Conservation (phyloP, 2,329 filamentous ascomycete species). For the Neonectria ditissima region DNA sequence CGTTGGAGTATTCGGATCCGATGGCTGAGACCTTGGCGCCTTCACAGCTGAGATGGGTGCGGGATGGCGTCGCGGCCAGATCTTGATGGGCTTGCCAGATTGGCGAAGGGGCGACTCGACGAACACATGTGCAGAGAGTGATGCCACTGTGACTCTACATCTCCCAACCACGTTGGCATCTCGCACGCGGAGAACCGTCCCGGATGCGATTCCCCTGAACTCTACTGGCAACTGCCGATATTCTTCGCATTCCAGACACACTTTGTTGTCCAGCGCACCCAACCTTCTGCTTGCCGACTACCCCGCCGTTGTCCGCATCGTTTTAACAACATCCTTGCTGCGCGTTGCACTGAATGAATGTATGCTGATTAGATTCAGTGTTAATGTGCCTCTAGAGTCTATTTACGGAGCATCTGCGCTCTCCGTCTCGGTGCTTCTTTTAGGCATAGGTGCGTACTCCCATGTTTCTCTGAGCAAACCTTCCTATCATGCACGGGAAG, state of each 20-base stretch:
- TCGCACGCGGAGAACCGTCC: neutral
- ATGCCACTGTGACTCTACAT: too few relatives aligned
- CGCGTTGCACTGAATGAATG: neutral
- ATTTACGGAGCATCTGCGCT: neutral
- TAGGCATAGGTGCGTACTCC: neutral
- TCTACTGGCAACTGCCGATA: neutral
- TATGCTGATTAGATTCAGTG: neutral
- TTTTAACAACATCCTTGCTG: too few relatives aligned
- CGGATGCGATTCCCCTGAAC: neutral
- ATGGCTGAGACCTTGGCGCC: neutral
- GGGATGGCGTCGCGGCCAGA: neutral
- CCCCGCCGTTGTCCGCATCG: neutral
- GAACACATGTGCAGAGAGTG: too few relatives aligned
- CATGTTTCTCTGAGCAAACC: neutral
- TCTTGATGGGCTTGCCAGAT: neutral
- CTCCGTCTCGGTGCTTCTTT: neutral
- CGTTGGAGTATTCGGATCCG: neutral
- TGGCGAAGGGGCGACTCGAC: neutral
- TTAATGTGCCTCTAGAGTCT: neutral
- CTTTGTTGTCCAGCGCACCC: neutral
- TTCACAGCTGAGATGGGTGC: neutral
- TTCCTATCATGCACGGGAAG: neutral
- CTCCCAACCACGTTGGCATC: neutral
- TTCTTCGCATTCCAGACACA: neutral
- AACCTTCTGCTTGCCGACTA: neutral